Percentiles rank a stretch among this genome's conserved stretches.
phyloP scores from a whole-genome alignment of 75 land plant genomes.

The Sequoiadendron giganteum region DNA sequence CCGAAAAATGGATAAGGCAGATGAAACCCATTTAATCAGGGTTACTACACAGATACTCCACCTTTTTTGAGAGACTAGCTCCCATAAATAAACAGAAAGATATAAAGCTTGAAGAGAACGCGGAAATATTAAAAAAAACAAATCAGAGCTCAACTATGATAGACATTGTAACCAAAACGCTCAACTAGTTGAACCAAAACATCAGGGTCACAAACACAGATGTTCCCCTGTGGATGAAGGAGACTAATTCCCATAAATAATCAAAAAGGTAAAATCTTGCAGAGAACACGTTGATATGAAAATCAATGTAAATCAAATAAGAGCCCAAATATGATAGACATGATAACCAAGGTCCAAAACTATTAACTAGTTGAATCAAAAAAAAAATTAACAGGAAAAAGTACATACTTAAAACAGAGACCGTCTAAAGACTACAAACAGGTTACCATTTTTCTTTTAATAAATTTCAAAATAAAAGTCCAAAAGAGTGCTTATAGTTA shows the following conservation, averaged over 20 bases:
- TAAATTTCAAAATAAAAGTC: background rate
- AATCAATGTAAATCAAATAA: too few species aligned
- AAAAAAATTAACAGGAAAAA: too few species aligned
- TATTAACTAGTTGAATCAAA: background rate
- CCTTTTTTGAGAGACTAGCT: too few species aligned
- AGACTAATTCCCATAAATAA: background rate
- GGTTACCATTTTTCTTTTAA: background rate
- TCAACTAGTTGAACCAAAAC: background rate
- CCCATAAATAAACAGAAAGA: background rate
- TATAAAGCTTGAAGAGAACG: background rate
- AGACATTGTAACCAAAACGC: background rate
- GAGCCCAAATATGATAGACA: background rate
- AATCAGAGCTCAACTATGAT: background rate
- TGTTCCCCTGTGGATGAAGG: too few species aligned
- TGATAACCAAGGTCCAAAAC: background rate
- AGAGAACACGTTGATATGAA: too few species aligned
- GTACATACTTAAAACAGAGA: background rate
- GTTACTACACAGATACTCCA: too few species aligned
- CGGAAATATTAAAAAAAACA: background rate
- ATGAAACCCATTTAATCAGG: too few species aligned
- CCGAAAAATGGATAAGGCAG: too few species aligned
- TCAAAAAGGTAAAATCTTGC: background rate
- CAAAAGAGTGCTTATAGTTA: constrained; percentile 35
- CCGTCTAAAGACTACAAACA: background rate
- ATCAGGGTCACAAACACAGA: too few species aligned